Evolutionary conservation across 371 early-diverging fungal genomes (phyloP).

Genomic region (Saksenaea vasiformis): DNA sequence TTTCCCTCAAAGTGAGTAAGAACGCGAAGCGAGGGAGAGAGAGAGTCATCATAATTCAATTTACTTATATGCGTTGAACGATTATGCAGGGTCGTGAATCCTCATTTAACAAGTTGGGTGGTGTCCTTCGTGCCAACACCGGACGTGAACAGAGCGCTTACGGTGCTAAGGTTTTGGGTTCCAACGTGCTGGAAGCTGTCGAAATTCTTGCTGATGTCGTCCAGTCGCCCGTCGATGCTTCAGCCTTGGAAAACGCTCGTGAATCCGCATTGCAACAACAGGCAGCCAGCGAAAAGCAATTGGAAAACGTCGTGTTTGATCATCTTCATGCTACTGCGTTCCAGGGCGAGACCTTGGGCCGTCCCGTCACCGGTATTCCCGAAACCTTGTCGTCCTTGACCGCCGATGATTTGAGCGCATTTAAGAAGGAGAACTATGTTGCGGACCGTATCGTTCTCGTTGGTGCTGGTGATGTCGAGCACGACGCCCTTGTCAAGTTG

Average conservation of each 20-base stretch:
- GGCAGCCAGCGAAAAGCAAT: slow-evolving; percentile 84
- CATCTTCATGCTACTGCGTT: slow-evolving; percentile 92
- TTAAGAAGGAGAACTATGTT: slow-evolving; percentile 84
- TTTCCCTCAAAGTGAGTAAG: slow-evolving; percentile 87
- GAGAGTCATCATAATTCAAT: too few species aligned
- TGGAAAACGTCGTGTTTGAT: slow-evolving; percentile 86
- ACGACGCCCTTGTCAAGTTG: slow-evolving; percentile 84
- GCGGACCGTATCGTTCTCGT: slow-evolving; percentile 91
- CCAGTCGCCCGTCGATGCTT: slow-evolving; percentile 80
- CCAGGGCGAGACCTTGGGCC: slow-evolving; percentile 86
- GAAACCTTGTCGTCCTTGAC: slow-evolving; percentile 84
- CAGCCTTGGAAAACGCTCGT: slow-evolving; percentile 80
- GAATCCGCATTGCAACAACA: slow-evolving; percentile 88
- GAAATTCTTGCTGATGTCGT: slow-evolving; percentile 88
- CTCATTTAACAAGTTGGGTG: slow-evolving; percentile 85
- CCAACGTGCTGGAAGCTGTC: slow-evolving; percentile 77
- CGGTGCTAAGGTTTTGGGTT: slow-evolving; percentile 82
- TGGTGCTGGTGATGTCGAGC: slow-evolving; percentile 89
- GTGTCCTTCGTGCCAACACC: slow-evolving; percentile 89
- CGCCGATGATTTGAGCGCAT: slow-evolving; percentile 76
- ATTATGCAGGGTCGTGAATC: slow-evolving; percentile 18
- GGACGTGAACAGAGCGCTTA: slow-evolving; percentile 94
- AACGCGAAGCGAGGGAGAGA: neutral
- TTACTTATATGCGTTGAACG: too few species aligned
- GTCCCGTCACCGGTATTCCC: slow-evolving; percentile 86